Conservation (phyloP, 306 rosid species). For the Crotalaria pallida region DNA sequence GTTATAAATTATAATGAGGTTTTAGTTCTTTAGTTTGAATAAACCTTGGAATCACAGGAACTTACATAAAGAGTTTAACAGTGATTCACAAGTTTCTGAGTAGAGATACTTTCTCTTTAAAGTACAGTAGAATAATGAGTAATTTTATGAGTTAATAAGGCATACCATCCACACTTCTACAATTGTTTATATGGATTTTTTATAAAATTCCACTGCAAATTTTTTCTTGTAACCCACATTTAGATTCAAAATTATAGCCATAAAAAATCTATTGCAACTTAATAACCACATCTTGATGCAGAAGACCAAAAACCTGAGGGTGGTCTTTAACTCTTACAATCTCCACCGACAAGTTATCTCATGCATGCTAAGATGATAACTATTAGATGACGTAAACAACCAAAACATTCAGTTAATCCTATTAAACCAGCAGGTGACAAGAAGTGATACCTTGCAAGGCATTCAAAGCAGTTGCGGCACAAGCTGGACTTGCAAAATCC, state of each 20-base stretch:
- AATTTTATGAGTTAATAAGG: neutral
- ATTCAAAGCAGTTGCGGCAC: slow-evolving; percentile 81
- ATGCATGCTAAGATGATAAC: neutral
- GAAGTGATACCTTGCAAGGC: slow-evolving; percentile 69
- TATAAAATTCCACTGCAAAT: neutral
- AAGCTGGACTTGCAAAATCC: slow-evolving; percentile 72
- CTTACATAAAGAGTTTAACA: neutral
- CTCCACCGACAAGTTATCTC: neutral
- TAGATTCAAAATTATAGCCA: neutral
- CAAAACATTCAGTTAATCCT: neutral
- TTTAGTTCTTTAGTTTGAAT: neutral
- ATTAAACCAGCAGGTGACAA: slow-evolving; percentile 12
- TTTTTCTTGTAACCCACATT: too few species aligned
- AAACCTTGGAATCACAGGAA: neutral
- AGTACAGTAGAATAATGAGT: neutral
- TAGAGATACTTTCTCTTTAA: neutral
- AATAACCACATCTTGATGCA: neutral
- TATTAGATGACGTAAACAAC: neutral
- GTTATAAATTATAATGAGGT: neutral
- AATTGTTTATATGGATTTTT: neutral
- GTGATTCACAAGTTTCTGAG: neutral
- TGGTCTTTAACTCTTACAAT: neutral
- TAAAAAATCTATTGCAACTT: neutral
- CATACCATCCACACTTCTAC: neutral
- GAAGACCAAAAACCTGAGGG: neutral